Evolutionary conservation across 495 filamentous ascomycete species (phyloP).

Genomic region (Filosporella fistucella): DNA sequence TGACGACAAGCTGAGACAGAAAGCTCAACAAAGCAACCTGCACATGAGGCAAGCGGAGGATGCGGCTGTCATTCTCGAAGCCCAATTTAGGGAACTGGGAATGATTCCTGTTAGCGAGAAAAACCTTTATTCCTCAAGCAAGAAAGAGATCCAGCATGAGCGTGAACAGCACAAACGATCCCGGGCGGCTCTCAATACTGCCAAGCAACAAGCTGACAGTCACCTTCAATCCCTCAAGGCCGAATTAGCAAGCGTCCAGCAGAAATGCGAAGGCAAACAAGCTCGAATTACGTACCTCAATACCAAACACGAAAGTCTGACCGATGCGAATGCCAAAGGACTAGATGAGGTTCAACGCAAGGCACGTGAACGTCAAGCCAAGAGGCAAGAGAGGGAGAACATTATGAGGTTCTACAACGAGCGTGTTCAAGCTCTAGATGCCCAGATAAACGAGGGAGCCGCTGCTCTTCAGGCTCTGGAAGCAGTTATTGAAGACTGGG

Average conservation of each 20-base stretch:
- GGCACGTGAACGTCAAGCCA: slow-evolving; percentile 59
- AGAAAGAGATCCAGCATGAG: slow-evolving; percentile 31
- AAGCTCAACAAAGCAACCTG: slow-evolving; percentile 68
- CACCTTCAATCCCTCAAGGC: slow-evolving; percentile 59
- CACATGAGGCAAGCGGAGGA: slow-evolving; percentile 83
- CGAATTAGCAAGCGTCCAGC: slow-evolving; percentile 61
- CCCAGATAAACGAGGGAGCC: slow-evolving; percentile 7
- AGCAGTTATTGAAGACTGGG: not conserved
- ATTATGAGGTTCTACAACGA: slow-evolving; percentile 37
- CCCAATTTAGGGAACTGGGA: slow-evolving; percentile 62
- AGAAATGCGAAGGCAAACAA: slow-evolving; percentile 74
- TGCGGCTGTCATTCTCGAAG: slow-evolving; percentile 53
- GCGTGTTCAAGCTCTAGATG: slow-evolving; percentile 7
- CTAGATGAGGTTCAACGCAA: slow-evolving; percentile 71
- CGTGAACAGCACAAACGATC: slow-evolving; percentile 56
- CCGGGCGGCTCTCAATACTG: slow-evolving; percentile 53
- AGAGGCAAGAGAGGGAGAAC: slow-evolving; percentile 59
- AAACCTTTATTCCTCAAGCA: not conserved
- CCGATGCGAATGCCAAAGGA: slow-evolving; percentile 69
- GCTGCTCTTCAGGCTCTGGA: not conserved
- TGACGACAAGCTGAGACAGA: slow-evolving; percentile 79
- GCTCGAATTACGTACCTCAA: slow-evolving; percentile 71
- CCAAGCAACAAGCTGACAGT: slow-evolving; percentile 59
- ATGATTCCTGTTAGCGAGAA: slow-evolving; percentile 52
- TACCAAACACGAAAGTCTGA: slow-evolving; percentile 72